Base-by-base conservation (phyloP, 495 filamentous ascomycete genomes). In the Mycothermus thermophilus region DNA sequence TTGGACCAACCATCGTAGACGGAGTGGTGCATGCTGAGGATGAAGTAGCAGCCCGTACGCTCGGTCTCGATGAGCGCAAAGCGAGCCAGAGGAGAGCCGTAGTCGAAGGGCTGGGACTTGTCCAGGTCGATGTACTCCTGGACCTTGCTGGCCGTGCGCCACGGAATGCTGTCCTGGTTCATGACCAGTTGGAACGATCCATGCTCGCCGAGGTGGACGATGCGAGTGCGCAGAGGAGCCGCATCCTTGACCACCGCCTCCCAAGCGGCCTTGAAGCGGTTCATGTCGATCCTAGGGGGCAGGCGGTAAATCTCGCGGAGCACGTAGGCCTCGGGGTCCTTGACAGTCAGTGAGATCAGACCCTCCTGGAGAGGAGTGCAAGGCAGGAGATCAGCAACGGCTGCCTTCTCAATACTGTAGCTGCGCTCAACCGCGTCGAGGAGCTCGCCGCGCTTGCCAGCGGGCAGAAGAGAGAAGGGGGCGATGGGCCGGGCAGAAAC, bases 181-280 rank as follows among this genome's bases (percentile, higher is more conserved):
- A 27, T n/a, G 0, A 55, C 42, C 3, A 42, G 36, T n/a, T 57
- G 54, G 10, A 49, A 9, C 8, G 46, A 50, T 0, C 43, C 44
- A 0, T 27, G 26, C 0, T 20, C 27, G 8, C 30, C 37, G 1
- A 34, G 31, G 14, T 57, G 46, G 8, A 72, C 56, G 43, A 86
- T 84, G 3, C 70, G 67, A 7, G 79, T 85, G 23, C 80, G 66
- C 4, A 84, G 66, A 38, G 81, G 79, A 28, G 77, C 70, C 38
- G 67, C 64, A 4, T 64, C 52, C 2, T 66, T 49, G n/a, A 72
- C 54, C 13, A 74, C 67, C 5, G 43, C 48, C 34, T 64, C 44
- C 72, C 71, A 75, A 11, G 70, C 64, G 4, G 40, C 37, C 37
- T 56, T 51, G 45, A 75, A 64, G 11, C 42, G 52, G 5, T 47